A percentile compares a stretch with the other conserved stretches of the same genome.
Conservation (phyloP, 2,329 filamentous ascomycete genomes). For the Trichoderma asperellum region DNA sequence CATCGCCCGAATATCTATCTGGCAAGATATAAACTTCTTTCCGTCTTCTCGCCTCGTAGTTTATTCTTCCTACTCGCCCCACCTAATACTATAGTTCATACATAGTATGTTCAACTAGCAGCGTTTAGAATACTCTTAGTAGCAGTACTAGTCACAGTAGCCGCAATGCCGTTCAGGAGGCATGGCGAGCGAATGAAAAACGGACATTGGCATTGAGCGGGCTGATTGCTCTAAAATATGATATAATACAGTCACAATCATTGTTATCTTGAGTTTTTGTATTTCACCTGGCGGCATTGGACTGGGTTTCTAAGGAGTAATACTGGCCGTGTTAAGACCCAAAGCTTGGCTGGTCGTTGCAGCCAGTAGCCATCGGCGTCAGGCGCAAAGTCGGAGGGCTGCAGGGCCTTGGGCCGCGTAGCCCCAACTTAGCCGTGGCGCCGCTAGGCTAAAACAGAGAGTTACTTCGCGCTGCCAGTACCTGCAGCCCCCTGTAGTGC, state of each 20-base stretch:
- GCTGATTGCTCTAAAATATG: neutral
- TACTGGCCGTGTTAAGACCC: neutral
- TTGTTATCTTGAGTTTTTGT: neutral
- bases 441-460: conserved; percentile 17
- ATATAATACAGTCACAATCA: neutral
- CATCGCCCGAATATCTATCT: neutral
- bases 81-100: neutral
- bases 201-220: neutral
- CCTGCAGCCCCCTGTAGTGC: conserved; percentile 26
- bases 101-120: neutral
- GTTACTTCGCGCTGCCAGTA: conserved; percentile 21
- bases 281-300: neutral
- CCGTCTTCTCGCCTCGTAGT: neutral
- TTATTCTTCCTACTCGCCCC: neutral
- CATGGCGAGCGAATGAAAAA: neutral
- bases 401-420: neutral
- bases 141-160: neutral
- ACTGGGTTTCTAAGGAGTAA: neutral
- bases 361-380: neutral
- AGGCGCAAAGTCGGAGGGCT: neutral
- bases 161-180: neutral
- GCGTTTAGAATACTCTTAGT: neutral
- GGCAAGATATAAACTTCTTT: neutral
- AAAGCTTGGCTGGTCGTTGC: neutral
- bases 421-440: conserved; percentile 3